These are phyloP conservation scores for Cladosporium sp. DNA, from an alignment of 2,329 filamentous ascomycete species.

Conservation along the genomic window DNA sequence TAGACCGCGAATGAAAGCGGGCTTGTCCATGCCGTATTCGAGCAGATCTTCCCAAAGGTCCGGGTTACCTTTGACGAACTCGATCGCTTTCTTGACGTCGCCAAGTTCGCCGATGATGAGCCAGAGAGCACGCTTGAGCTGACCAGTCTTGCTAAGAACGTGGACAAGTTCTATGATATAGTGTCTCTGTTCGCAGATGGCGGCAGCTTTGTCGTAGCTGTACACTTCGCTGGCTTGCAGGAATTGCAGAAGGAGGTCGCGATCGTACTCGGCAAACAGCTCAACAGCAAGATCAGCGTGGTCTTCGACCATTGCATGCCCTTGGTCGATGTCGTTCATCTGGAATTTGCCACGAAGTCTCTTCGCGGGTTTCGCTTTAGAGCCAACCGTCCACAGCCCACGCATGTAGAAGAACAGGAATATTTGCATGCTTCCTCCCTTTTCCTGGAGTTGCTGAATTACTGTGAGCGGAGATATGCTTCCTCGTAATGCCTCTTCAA, in stretches of 20 bases:
- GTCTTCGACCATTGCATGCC: conserved; percentile 67
- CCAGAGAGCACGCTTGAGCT: conserved; percentile 85
- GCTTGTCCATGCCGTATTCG: conserved; percentile 96
- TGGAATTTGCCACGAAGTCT: conserved; percentile 24
- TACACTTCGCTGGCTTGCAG: conserved; percentile 77
- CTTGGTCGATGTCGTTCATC: conserved; percentile 45
- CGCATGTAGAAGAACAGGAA: conserved; percentile 93
- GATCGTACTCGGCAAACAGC: conserved; percentile 81
- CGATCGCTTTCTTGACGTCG: conserved; percentile 87
- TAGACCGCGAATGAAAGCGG: conserved; percentile 84
- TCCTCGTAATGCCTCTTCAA: conserved; percentile 86
- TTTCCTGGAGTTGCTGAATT: conserved; percentile 68
- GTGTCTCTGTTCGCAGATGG: conserved; percentile 72
- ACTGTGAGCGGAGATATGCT: conserved; percentile 75
- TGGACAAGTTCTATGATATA: conserved; percentile 94
- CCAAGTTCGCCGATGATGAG: conserved; percentile 91
- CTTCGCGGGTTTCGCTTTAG: conserved; percentile 24
- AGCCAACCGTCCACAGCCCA: conserved; percentile 70
- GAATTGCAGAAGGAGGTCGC: conserved; percentile 77
- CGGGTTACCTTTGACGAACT: conserved; percentile 87
- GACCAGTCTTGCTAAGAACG: conserved; percentile 88
- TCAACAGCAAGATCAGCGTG: conserved; percentile 84
- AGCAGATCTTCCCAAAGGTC: conserved; percentile 94
- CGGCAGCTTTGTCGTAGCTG: conserved; percentile 72
- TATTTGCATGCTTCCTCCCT: conserved; percentile 55